Evolutionary conservation across 2,329 filamentous ascomycete species (phyloP).

Genomic region (Fusarium sp.): DNA sequence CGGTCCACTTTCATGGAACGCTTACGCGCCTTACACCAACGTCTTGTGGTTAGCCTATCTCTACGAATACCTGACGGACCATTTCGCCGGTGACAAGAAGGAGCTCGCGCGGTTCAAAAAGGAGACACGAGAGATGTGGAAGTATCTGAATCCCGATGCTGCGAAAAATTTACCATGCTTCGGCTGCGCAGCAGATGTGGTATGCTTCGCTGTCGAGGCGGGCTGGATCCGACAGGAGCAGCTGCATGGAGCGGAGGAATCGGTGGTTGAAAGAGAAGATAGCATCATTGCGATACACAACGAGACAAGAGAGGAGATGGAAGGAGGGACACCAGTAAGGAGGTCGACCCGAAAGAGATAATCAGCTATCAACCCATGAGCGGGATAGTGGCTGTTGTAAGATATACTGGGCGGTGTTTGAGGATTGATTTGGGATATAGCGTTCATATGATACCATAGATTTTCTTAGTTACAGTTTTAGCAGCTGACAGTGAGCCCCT

Average conservation of each 20-base stretch:
- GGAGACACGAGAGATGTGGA: slow-evolving; percentile 68
- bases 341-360: slow-evolving; percentile 46
- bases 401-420: slow-evolving; percentile 15
- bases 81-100: slow-evolving; percentile 64
- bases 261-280: slow-evolving; percentile 57
- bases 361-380: background rate
- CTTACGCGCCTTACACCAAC: slow-evolving; percentile 74
- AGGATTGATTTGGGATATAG: slow-evolving; percentile 21
- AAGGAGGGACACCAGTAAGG: slow-evolving; percentile 42
- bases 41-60: slow-evolving; percentile 77
- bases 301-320: slow-evolving; percentile 40
- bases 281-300: slow-evolving; percentile 58
- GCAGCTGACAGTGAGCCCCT: slow-evolving; percentile 3
- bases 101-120: slow-evolving; percentile 64
- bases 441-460: slow-evolving; percentile 35
- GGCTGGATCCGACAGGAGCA: slow-evolving; percentile 72
- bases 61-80: slow-evolving; percentile 66
- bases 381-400: slow-evolving; percentile 3
- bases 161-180: slow-evolving; percentile 65
- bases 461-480: slow-evolving; percentile 8
- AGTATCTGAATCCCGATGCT: slow-evolving; percentile 68
- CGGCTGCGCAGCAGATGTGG: slow-evolving; percentile 69
- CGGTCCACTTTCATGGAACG: slow-evolving; percentile 68
- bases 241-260: slow-evolving; percentile 58
- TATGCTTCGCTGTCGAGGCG: slow-evolving; percentile 70